These are phyloP conservation scores for Colletotrichum euphorbiae DNA, from an alignment of 2,329 filamentous ascomycete genomes.

Conservation along the genomic window DNA sequence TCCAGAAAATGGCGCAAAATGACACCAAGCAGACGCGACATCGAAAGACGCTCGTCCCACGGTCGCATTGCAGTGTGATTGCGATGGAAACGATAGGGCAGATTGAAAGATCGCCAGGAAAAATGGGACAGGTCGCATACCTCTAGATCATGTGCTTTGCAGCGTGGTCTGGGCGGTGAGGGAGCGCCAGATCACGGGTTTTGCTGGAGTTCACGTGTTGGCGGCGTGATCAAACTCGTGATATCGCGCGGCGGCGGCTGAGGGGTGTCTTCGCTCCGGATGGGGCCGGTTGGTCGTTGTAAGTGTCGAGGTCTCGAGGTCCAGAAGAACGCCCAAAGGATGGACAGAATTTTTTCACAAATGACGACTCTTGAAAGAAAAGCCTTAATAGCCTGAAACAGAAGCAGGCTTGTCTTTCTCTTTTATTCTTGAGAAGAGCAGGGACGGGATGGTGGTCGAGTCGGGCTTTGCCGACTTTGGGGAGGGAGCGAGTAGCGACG, in stretches of 20 bases:
- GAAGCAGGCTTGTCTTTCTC: slow-evolving; percentile 32
- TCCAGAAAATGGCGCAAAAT: slow-evolving; percentile 28
- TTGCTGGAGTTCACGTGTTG: slow-evolving; percentile 45
- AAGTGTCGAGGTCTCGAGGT: slow-evolving; percentile 27
- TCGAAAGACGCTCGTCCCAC: background rate
- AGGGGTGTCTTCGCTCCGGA: slow-evolving; percentile 24
- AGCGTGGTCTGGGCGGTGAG: slow-evolving; percentile 40
- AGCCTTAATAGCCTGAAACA: background rate
- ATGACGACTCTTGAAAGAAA: slow-evolving; percentile 29
- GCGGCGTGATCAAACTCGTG: slow-evolving; percentile 61
- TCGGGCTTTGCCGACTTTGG: slow-evolving; percentile 26
- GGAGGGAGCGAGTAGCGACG: slow-evolving; percentile 19
- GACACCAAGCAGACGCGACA: background rate
- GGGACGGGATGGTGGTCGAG: slow-evolving; percentile 27
- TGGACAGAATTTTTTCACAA: slow-evolving; percentile 24
- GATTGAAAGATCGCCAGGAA: slow-evolving; percentile 29
- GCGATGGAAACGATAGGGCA: slow-evolving; percentile 17
- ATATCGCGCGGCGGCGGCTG: slow-evolving; percentile 54
- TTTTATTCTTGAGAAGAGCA: slow-evolving; percentile 24
- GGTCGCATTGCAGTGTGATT: slow-evolving; percentile 27
- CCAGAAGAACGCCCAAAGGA: background rate
- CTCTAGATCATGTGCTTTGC: slow-evolving; percentile 59
- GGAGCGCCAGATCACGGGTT: slow-evolving; percentile 56
- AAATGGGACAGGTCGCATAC: slow-evolving; percentile 49
- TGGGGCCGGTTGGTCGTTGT: slow-evolving; percentile 35